Percentiles rank a stretch among this genome's conserved stretches.
Conservation (phyloP, 768 basidiomycete species). For the Lactarius vividus region DNA sequence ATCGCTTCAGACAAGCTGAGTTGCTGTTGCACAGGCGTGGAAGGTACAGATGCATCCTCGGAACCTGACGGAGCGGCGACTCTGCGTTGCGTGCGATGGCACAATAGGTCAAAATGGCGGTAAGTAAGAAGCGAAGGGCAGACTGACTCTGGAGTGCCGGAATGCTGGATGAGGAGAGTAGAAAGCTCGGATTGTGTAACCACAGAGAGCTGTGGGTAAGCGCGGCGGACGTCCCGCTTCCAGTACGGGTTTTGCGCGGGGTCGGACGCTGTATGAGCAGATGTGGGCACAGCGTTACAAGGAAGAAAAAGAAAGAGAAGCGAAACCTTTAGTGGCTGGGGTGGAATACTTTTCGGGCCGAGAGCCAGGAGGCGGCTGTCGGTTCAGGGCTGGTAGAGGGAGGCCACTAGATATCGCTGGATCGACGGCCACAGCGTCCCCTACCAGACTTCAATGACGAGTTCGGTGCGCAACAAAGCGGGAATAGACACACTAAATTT, state of each 20-base stretch:
- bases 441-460: conserved; percentile 40
- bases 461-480: background rate
- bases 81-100: conserved; percentile 36
- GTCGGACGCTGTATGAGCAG: conserved; percentile 64
- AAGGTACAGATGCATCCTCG: conserved; percentile 44
- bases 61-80: conserved; percentile 51
- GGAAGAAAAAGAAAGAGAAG: conserved; percentile 24
- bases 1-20: conserved; percentile 76
- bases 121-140: conserved; percentile 22
- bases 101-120: background rate
- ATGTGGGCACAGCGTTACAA: background rate
- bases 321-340: conserved; percentile 80
- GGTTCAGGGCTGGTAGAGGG: conserved; percentile 66
- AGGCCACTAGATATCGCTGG: conserved; percentile 90
- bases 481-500: conserved; percentile 69
- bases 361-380: conserved; percentile 87
- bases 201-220: conserved; percentile 88
- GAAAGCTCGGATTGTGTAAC: conserved; percentile 84
- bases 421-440: conserved; percentile 80
- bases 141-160: conserved; percentile 53
- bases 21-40: conserved; percentile 41
- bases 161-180: conserved; percentile 76
- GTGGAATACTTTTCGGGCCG: conserved; percentile 83
- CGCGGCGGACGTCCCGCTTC: conserved; percentile 92
- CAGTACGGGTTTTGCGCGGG: conserved; percentile 90